These are phyloP conservation scores for Didymella segeticola DNA, from an alignment of 2,329 filamentous ascomycete genomes.

Conservation along the genomic window DNA sequence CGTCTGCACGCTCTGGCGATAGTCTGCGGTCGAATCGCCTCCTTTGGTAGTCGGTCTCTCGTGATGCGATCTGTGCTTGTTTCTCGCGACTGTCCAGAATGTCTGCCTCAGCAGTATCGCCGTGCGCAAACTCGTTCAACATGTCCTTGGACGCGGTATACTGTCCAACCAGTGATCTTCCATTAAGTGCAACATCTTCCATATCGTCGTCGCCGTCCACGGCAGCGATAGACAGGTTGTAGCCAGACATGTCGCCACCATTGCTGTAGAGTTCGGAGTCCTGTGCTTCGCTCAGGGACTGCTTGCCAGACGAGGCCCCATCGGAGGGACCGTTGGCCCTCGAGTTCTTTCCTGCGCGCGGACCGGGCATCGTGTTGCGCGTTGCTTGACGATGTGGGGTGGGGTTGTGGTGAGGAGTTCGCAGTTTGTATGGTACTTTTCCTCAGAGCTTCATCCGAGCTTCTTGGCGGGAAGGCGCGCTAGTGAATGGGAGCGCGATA, in stretches of 20 bases:
- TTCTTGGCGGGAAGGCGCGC: constrained; percentile 17
- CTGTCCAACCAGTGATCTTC: constrained; percentile 85
- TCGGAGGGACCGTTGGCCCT: constrained; percentile 80
- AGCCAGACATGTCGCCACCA: constrained; percentile 81
- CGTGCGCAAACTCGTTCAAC: constrained; percentile 91
- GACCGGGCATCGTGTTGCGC: constrained; percentile 45
- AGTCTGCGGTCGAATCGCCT: constrained; percentile 84
- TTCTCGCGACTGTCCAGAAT: constrained; percentile 85
- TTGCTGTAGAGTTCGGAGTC: constrained; percentile 85
- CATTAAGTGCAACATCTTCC: constrained; percentile 69
- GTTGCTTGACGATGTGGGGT: constrained; percentile 20
- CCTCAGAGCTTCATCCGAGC: constrained; percentile 13
- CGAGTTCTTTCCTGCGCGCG: constrained; percentile 70
- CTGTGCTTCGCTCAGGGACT: constrained; percentile 86
- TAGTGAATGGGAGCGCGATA: constrained; percentile 3
- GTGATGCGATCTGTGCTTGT: constrained; percentile 86
- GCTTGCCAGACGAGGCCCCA: constrained; percentile 84
- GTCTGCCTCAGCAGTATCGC: constrained; percentile 92
- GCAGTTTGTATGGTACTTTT: constrained; percentile 12
- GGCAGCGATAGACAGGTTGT: constrained; percentile 86
- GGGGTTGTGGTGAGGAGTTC: background rate
- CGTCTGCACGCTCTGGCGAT: constrained; percentile 84
- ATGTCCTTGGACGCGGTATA: constrained; percentile 93
- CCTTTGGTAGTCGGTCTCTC: constrained; percentile 98
- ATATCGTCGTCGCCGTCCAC: constrained; percentile 81